A percentile compares a stretch with the other conserved stretches of the same genome.
Evolutionary conservation across 441 rosid species (phyloP).

Genomic region (Omphalea diandra): DNA sequence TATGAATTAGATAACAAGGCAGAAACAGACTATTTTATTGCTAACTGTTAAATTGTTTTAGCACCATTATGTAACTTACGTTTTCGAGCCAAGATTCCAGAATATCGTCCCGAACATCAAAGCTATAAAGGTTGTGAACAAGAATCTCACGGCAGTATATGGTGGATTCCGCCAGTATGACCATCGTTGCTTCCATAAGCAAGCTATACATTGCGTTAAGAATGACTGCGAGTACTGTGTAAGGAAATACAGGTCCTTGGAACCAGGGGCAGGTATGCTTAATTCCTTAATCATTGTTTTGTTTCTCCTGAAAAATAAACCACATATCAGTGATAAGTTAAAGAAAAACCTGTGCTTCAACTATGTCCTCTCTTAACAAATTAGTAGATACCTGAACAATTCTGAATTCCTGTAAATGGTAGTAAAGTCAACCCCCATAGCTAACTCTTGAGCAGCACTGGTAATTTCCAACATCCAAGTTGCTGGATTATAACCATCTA

Average conservation of each 20-base stretch:
- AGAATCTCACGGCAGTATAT: slow-evolving; percentile 70
- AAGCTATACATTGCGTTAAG: slow-evolving; percentile 61
- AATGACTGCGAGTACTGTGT: slow-evolving; percentile 61
- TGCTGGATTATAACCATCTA: slow-evolving; percentile 81
- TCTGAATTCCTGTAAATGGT: slow-evolving; percentile 60
- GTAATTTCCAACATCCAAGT: slow-evolving; percentile 92
- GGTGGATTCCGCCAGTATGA: slow-evolving; percentile 89
- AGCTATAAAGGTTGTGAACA: slow-evolving; percentile 62
- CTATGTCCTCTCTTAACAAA: not conserved
- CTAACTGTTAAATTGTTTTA: too few species aligned
- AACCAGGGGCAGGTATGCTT: slow-evolving; percentile 53
- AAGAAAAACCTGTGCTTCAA: not conserved
- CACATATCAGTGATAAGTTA: not conserved
- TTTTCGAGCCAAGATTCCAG: slow-evolving; percentile 74
- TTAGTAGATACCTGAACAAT: slow-evolving; percentile 42
- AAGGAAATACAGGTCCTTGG: slow-evolving; percentile 61
- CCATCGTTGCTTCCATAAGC: slow-evolving; percentile 79
- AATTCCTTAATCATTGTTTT: slow-evolving; percentile 57
- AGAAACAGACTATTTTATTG: not conserved
- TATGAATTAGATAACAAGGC: not conserved
- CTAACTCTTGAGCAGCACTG: slow-evolving; percentile 48
- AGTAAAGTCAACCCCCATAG: slow-evolving; percentile 57
- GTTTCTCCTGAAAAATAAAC: slow-evolving; percentile 54
- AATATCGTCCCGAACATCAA: slow-evolving; percentile 75
- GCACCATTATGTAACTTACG: slow-evolving; percentile 31